phyloP scores from a whole-genome alignment of 176 grass and related monocot genomes.

The Avena eriantha region DNA sequence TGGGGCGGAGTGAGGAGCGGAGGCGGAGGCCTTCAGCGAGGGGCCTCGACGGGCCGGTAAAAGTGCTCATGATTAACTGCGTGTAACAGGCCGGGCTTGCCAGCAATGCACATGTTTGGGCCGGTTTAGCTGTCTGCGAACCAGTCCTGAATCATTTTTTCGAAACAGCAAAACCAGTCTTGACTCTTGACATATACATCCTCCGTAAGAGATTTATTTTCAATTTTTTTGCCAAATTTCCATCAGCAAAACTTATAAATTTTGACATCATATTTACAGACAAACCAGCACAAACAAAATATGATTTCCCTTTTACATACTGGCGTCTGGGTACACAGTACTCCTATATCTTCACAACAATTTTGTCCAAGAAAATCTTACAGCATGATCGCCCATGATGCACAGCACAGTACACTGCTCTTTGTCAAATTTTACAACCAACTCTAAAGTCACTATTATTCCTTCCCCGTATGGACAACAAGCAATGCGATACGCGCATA shows the following conservation, averaged over 20 bases:
- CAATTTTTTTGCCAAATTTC: too few relatives aligned
- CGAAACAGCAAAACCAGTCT: too few relatives aligned
- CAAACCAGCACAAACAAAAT: neutral
- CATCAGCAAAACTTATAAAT: neutral
- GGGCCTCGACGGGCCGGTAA: neutral
- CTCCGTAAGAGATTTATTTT: too few relatives aligned
- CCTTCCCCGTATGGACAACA: conserved; percentile 38
- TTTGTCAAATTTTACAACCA: conserved; percentile 41
- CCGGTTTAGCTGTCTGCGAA: too few relatives aligned
- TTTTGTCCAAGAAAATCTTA: conserved; percentile 19
- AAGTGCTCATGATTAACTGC: neutral
- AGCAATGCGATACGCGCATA: neutral
- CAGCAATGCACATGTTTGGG: neutral
- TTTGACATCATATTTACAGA: neutral
- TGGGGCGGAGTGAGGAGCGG: neutral
- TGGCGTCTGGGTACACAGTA: neutral
- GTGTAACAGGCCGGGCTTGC: neutral
- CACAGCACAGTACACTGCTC: neutral
- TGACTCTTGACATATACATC: too few relatives aligned
- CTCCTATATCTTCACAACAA: conserved; percentile 19
- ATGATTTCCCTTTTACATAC: conserved; percentile 21
- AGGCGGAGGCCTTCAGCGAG: neutral
- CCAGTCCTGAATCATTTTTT: too few relatives aligned
- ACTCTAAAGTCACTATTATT: neutral
- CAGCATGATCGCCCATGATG: conserved; percentile 29